Evolutionary conservation across 441 rosid species (phyloP).

Genomic region (Biscutella laevigata): DNA sequence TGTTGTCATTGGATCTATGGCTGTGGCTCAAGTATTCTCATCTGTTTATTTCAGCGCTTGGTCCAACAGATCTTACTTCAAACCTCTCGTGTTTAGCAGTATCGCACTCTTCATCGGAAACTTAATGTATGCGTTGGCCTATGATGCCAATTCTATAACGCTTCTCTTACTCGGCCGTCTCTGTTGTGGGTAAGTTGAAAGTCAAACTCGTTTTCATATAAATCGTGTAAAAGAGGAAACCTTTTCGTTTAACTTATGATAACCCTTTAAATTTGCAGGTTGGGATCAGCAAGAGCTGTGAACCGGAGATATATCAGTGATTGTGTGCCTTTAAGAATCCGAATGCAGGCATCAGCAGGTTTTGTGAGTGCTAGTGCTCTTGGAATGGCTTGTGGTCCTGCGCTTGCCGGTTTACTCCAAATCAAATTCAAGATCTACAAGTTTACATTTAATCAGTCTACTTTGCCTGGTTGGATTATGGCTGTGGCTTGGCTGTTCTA

Average conservation of each 20-base stretch:
- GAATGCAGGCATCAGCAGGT: slow-evolving; percentile 96
- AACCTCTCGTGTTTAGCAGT: slow-evolving; percentile 89
- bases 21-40: slow-evolving; percentile 93
- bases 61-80: slow-evolving; percentile 91
- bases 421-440: slow-evolving; percentile 63
- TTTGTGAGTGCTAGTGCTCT: slow-evolving; percentile 99
- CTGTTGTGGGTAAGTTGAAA: slow-evolving; percentile 74
- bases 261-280: slow-evolving; percentile 37
- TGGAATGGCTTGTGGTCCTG: slow-evolving; percentile 99
- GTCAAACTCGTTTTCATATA: not conserved
- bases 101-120: slow-evolving; percentile 75
- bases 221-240: not conserved
- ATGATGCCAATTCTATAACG: slow-evolving; percentile 60
- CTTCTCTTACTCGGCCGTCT: slow-evolving; percentile 82
- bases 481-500: slow-evolving; percentile 76
- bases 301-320: slow-evolving; percentile 94
- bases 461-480: slow-evolving; percentile 98
- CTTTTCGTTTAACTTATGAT: not conserved
- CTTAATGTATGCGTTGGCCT: slow-evolving; percentile 84
- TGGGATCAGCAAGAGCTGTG: slow-evolving; percentile 99
- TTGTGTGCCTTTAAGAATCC: slow-evolving; percentile 77
- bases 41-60: slow-evolving; percentile 97
- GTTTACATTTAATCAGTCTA: slow-evolving; percentile 58
- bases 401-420: slow-evolving; percentile 89
- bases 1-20: slow-evolving; percentile 95